Base-by-base conservation (phyloP, 805 yeast genomes). In the Saccharomyces kudriavzevii region DNA sequence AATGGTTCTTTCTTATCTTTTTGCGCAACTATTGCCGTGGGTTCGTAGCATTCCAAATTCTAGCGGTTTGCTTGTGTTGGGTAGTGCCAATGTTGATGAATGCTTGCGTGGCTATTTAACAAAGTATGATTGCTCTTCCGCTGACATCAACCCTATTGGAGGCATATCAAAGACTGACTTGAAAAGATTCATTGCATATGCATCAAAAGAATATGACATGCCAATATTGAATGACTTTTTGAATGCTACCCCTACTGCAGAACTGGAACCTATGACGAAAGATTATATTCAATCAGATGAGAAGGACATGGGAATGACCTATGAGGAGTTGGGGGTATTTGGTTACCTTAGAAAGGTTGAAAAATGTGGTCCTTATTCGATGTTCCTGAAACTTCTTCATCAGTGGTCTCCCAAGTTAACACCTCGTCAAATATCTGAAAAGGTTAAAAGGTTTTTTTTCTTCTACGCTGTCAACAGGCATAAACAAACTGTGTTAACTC, bases 101-200 rank as follows among this genome's bases (percentile, higher is more conserved):
- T 90, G 96, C 62, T 74, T 94, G 55, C 77, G 99, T 56, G 99
- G 99, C 0, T 94, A 94, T 65, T 75, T 94, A 65, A 94, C 99
- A 9, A 94, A 94, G 68, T 94, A 94, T 70, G 99, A 94, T 70
- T 90, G 97, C 70, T 91, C 98, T 3, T 84, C 96, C 17, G 99
- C 99, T 1, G 99, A 94, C 72, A 81, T 94, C 56, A 94, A 94
- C 67, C 99, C 99, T 27, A 95, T 94, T 60, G 99, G 99, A n/a
- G 96, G 97, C 35, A 89, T 94, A 46, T 92, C 99, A 14, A 94
- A 94, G 68, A 89, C 90, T 0, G 99, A 95, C 66, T 74, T 94
- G 67, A 90, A 89, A 67, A 76, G 80, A 51, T 94, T 95, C 63
- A 94, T 94, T 51, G 81, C 76, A 2, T 94, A 89, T 80, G 89